phyloP scores from a whole-genome alignment of 176 grass and related monocot species.

The Triticum turgidum region DNA sequence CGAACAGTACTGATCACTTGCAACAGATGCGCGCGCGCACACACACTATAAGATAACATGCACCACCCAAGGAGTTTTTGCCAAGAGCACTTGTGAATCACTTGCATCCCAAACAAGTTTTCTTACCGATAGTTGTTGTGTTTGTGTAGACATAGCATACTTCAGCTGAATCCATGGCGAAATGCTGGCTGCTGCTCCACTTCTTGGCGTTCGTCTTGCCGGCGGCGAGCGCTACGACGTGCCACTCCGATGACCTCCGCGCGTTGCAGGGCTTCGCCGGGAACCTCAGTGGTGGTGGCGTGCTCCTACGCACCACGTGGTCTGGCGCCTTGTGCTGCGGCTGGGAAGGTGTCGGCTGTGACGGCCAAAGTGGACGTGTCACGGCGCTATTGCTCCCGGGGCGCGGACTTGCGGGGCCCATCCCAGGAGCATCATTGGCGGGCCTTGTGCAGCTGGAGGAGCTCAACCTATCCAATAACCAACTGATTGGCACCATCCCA shows the following conservation, averaged over 20 bases:
- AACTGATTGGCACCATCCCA: background rate
- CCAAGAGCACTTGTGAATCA: background rate
- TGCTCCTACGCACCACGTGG: background rate
- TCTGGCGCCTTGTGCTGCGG: background rate
- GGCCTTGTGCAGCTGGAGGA: background rate
- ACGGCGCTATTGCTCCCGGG: background rate
- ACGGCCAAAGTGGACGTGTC: background rate
- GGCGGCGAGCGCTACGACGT: background rate
- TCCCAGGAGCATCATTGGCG: background rate
- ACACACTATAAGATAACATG: too few species aligned
- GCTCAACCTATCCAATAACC: background rate
- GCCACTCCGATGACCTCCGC: background rate
- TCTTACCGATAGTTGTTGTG: too few species aligned
- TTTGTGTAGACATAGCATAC: too few species aligned
- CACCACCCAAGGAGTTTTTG: background rate
- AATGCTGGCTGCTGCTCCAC: background rate
- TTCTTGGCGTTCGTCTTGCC: background rate
- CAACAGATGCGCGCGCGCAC: too few species aligned
- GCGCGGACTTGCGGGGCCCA: background rate
- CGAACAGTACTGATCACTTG: too few species aligned
- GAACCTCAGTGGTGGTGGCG: background rate
- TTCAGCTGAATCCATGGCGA: background rate
- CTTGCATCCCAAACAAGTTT: background rate
- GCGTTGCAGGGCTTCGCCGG: background rate
- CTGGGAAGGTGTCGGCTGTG: background rate